Percentiles rank a stretch among this genome's conserved stretches.
These are phyloP conservation scores for Pleurotus cornucopiae DNA, from an alignment of 768 basidiomycete species.

Conservation along the genomic window DNA sequence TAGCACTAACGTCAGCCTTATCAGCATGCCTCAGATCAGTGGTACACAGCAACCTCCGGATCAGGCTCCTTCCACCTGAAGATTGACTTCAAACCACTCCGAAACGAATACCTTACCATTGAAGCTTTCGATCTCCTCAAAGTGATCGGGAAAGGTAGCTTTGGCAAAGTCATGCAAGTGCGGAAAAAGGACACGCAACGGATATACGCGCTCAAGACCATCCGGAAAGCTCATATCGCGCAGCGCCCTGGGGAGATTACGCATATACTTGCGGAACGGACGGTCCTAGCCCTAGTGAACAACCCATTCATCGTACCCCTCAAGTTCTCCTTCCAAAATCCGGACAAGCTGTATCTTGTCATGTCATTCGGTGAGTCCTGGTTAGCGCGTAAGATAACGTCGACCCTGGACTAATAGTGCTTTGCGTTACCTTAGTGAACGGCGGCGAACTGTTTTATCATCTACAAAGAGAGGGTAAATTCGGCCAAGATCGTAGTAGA, in stretches of 20 bases:
- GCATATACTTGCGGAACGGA: slow-evolving; percentile 95
- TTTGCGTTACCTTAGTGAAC: slow-evolving; percentile 55
- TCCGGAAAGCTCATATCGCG: slow-evolving; percentile 96
- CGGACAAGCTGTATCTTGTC: slow-evolving; percentile 94
- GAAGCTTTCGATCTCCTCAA: slow-evolving; percentile 96
- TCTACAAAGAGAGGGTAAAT: slow-evolving; percentile 92
- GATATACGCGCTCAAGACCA: slow-evolving; percentile 97
- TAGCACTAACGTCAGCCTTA: slow-evolving; percentile 12
- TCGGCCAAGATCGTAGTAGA: slow-evolving; percentile 88
- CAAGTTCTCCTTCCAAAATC: slow-evolving; percentile 98
- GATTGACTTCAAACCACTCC: slow-evolving; percentile 87
- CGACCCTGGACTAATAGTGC: slow-evolving; percentile 2
- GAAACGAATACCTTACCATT: slow-evolving; percentile 85
- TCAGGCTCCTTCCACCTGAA: slow-evolving; percentile 93
- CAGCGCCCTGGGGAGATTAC: slow-evolving; percentile 96
- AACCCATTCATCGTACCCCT: slow-evolving; percentile 99
- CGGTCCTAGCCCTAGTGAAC: slow-evolving; percentile 94
- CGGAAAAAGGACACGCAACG: slow-evolving; percentile 98
- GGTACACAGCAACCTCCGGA: slow-evolving; percentile 81
- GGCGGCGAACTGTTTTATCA: slow-evolving; percentile 99
- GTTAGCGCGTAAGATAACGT: not conserved
- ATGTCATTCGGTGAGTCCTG: slow-evolving; percentile 82
- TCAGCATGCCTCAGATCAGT: slow-evolving; percentile 85
- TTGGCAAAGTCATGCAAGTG: slow-evolving; percentile 99
- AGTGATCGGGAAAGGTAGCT: slow-evolving; percentile 96